A percentile compares a stretch with the other conserved stretches of the same genome.
Conservation (phyloP, 768 basidiomycete species). For the Rhizopogon vinicolor region DNA sequence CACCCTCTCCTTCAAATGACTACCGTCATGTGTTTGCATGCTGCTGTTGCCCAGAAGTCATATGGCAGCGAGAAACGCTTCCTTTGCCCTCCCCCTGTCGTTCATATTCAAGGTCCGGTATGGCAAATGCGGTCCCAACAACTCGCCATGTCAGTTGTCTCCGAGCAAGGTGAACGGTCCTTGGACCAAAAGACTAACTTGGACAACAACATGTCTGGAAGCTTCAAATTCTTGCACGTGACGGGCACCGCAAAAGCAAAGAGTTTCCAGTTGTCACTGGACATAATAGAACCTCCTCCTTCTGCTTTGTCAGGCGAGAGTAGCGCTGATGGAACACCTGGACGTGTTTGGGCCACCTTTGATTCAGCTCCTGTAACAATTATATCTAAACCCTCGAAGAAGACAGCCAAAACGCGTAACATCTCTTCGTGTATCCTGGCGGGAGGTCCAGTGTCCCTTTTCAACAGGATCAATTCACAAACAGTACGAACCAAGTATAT, state of each 20-base stretch:
- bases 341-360: constrained; percentile 87
- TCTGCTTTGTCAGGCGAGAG: constrained; percentile 40
- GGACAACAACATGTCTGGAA: constrained; percentile 80
- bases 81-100: constrained; percentile 89
- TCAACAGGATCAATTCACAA: constrained; percentile 95
- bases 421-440: constrained; percentile 87
- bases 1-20: constrained; percentile 87
- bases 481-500: constrained; percentile 97
- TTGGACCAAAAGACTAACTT: constrained; percentile 82
- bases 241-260: constrained; percentile 86
- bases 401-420: constrained; percentile 93
- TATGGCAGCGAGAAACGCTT: constrained; percentile 96
- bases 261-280: constrained; percentile 82
- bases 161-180: constrained; percentile 77
- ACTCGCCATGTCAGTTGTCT: constrained; percentile 81
- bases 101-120: constrained; percentile 86
- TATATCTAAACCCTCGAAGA: constrained; percentile 96
- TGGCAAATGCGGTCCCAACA: constrained; percentile 80
- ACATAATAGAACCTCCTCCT: constrained; percentile 73
- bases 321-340: constrained; percentile 31
- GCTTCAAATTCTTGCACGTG: constrained; percentile 90
- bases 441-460: constrained; percentile 86
- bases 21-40: constrained; percentile 85
- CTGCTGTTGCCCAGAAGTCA: constrained; percentile 93
- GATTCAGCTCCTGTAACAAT: constrained; percentile 90